Evolutionary conservation across 768 basidiomycete genomes (phyloP), one percentile per base, ranked within the genome.

Genomic region (Pulveroboletus frians): DNA sequence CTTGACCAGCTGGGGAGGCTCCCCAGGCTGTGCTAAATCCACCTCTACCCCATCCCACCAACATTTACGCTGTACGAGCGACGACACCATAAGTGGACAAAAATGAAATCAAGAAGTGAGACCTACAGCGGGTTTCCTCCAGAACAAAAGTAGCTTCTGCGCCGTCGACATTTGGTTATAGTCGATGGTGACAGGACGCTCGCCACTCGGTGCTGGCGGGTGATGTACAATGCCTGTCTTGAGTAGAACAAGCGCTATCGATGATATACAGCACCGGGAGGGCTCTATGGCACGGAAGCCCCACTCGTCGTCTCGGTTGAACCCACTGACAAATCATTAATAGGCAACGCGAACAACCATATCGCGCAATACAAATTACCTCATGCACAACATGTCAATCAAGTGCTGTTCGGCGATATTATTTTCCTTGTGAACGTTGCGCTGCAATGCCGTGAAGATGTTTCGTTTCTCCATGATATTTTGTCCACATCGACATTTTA

Each of bases 371-470:
- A 35, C 39, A 11, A 39, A 39, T 71, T 65, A 95, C 95, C 93
- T 96, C 92, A 97, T 96, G 73, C 95, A 98, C 54, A 99, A 76
- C 96, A 99, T 99, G 71, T 98, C 96, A 70, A 99, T 99, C 60
- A 99, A 74, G 73, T 99, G 96, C 71, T 98, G 95, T 71, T 99
- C 96, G 15, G 96, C 96, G 46, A 96, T 77, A 67, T 99, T 98
- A 66, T 97, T 97, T 73, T 97, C 95, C 75, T 95, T 95, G 72
- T 95, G 95, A 55, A 98, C 95, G 69, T 99, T 99, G 60, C 96
- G 79, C 75, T 99, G 95, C 48, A 99, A 75, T 35, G 96, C 96
- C 3, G 95, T 95, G 68, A 99, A 99, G 62, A 99, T 96, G 68
- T 85, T 90, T 63, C 79, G 79, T 69, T 91, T 88, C 49, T 88